phyloP scores from a whole-genome alignment of 805 yeast genomes.

The Candida germanica region DNA sequence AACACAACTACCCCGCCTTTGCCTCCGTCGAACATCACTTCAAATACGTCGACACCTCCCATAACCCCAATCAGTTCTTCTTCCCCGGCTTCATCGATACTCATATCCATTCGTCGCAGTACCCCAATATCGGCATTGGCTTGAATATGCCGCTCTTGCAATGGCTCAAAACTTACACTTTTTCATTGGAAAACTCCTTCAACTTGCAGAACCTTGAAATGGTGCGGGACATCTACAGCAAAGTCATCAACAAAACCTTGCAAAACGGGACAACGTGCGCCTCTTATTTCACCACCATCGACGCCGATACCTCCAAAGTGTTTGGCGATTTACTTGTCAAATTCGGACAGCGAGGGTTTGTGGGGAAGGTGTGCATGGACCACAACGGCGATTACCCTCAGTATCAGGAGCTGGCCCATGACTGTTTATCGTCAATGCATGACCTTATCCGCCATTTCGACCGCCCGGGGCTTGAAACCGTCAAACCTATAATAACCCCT shows the following conservation, averaged over 20 bases:
- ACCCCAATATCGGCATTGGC: slow-evolving; percentile 56
- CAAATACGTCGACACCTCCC: slow-evolving; percentile 26
- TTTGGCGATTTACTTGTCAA: slow-evolving; percentile 68
- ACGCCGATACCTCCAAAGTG: slow-evolving; percentile 67
- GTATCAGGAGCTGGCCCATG: slow-evolving; percentile 60
- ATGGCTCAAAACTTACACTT: slow-evolving; percentile 86
- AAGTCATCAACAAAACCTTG: slow-evolving; percentile 68
- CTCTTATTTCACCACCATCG: slow-evolving; percentile 87
- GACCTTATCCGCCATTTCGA: slow-evolving; percentile 56
- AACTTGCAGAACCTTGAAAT: slow-evolving; percentile 38
- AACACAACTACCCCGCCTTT: slow-evolving; percentile 8
- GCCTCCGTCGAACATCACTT: slow-evolving; percentile 3
- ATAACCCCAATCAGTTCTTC: slow-evolving; percentile 49
- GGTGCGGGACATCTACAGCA: slow-evolving; percentile 63
- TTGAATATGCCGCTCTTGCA: slow-evolving; percentile 82
- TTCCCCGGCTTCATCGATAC: slow-evolving; percentile 51
- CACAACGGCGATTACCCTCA: slow-evolving; percentile 62
- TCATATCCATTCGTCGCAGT: slow-evolving; percentile 46
- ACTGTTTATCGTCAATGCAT: slow-evolving; percentile 52
- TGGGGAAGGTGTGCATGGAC: slow-evolving; percentile 96
- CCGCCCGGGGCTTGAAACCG: slow-evolving; percentile 43
- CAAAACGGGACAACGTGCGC: slow-evolving; percentile 88
- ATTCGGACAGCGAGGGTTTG: slow-evolving; percentile 80
- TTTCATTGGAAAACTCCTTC: slow-evolving; percentile 78
- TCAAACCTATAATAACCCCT: slow-evolving; percentile 84